These are phyloP conservation scores for Yarrowia yakushimensis DNA, from an alignment of 805 yeast genomes.

Conservation along the genomic window DNA sequence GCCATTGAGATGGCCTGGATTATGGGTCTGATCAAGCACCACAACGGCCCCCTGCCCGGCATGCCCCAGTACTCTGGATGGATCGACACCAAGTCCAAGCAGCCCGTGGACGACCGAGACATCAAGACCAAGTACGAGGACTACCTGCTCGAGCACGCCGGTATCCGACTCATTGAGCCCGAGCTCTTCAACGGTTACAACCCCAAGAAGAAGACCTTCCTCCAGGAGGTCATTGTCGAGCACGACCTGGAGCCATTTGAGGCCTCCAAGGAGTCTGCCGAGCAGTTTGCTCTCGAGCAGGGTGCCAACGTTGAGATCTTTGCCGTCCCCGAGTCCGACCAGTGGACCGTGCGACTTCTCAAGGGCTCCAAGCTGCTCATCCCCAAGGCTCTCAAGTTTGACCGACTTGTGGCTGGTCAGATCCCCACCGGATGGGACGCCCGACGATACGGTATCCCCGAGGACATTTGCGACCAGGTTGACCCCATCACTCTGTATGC, in stretches of 20 bases:
- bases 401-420: conserved; percentile 73
- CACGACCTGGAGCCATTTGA: conserved; percentile 96
- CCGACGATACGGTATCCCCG: conserved; percentile 87
- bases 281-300: conserved; percentile 88
- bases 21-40: conserved; percentile 95
- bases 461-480: conserved; percentile 88
- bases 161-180: conserved; percentile 95
- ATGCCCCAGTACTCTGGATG: conserved; percentile 80
- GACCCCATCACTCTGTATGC: conserved; percentile 94
- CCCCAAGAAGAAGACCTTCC: conserved; percentile 86
- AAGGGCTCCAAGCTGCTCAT: conserved; percentile 89
- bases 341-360: conserved; percentile 81
- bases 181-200: conserved; percentile 92
- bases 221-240: conserved; percentile 95
- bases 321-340: conserved; percentile 84
- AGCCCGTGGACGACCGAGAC: conserved; percentile 92
- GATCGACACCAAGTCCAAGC: conserved; percentile 91
- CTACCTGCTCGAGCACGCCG: conserved; percentile 84
- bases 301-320: conserved; percentile 91
- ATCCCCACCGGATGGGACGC: conserved; percentile 99
- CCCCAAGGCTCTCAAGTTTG: conserved; percentile 78
- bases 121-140: conserved; percentile 89
- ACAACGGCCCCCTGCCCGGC: conserved; percentile 85
- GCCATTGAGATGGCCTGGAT: conserved; percentile 99
- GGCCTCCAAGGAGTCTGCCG: conserved; percentile 91